Evolutionary conservation across 2,329 filamentous ascomycete genomes (phyloP).

Genomic region (Dothistroma pini): DNA sequence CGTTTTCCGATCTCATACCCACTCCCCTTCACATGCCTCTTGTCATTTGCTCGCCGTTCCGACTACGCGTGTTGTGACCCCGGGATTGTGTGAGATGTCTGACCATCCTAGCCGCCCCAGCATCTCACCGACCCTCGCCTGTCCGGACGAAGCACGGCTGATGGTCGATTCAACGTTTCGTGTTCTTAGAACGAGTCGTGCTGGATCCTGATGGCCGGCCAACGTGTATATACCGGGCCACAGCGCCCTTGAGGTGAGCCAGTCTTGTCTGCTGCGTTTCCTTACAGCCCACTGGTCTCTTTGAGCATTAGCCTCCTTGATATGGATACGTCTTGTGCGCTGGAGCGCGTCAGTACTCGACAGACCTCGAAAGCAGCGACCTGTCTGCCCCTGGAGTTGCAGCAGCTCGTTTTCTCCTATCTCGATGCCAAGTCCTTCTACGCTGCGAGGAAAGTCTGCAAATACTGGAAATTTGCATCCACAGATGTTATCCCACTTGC

Average conservation of each 20-base stretch:
- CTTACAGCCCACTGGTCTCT: background rate
- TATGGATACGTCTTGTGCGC: slow-evolving; percentile 8
- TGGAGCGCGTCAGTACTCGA: slow-evolving; percentile 19
- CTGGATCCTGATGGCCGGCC: background rate
- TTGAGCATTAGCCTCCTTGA: background rate
- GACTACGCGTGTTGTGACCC: background rate
- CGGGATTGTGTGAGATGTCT: slow-evolving; percentile 4
- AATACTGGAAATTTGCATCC: slow-evolving; percentile 34
- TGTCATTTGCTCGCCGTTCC: background rate
- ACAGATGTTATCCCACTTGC: slow-evolving; percentile 30
- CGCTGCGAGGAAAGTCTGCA: slow-evolving; percentile 31
- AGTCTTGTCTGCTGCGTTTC: background rate
- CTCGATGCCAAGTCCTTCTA: slow-evolving; percentile 34
- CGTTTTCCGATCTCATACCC: background rate
- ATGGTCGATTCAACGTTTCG: slow-evolving; percentile 8
- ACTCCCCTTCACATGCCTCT: background rate
- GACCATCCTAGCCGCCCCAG: background rate
- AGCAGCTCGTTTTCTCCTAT: slow-evolving; percentile 34
- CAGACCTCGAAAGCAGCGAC: slow-evolving; percentile 25
- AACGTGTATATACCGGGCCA: slow-evolving; percentile 2
- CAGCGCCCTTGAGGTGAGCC: background rate
- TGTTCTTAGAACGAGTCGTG: slow-evolving; percentile 3
- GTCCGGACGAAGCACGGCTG: slow-evolving; percentile 3
- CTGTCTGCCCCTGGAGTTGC: slow-evolving; percentile 33
- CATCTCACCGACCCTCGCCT: background rate